A percentile compares a stretch with the other conserved stretches of the same genome.
These are phyloP conservation scores for Entomophthora muscae DNA, from an alignment of 371 early-diverging fungal species.

Conservation along the genomic window DNA sequence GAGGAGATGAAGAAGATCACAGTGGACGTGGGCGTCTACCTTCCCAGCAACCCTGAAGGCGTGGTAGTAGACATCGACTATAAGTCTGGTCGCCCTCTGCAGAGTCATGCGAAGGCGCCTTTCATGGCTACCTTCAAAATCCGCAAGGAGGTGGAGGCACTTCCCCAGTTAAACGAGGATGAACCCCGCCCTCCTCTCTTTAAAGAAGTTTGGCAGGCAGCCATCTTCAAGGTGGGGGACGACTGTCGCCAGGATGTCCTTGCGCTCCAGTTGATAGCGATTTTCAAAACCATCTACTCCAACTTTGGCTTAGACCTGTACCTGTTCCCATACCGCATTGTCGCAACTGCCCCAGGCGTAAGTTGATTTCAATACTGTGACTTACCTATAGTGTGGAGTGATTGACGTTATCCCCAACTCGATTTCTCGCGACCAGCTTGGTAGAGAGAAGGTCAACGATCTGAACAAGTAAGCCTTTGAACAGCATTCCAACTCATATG, in stretches of 20 bases:
- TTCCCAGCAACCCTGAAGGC: conserved; percentile 95
- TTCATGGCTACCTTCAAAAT: conserved; percentile 98
- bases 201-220: conserved; percentile 47
- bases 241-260: conserved; percentile 98
- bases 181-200: conserved; percentile 17
- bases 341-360: conserved; percentile 90
- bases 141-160: conserved; percentile 30
- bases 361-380: conserved; percentile 10
- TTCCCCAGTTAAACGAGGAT: conserved; percentile 28
- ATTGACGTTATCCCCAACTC: conserved; percentile 99
- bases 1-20: conserved; percentile 88
- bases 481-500: conserved; percentile 1
- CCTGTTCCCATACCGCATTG: conserved; percentile 94
- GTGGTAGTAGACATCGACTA: conserved; percentile 90
- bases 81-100: conserved; percentile 87
- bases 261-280: conserved; percentile 92
- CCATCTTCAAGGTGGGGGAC: conserved; percentile 98
- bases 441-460: conserved; percentile 95
- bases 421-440: conserved; percentile 95
- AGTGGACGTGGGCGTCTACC: conserved; percentile 93
- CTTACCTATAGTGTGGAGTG: conserved; percentile 60
- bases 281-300: conserved; percentile 93
- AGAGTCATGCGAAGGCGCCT: conserved; percentile 98
- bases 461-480: conserved; percentile 48
- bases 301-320: conserved; percentile 86